These are phyloP conservation scores for Tylopilus intermedius DNA, from an alignment of 768 basidiomycete genomes.

Conservation along the genomic window DNA sequence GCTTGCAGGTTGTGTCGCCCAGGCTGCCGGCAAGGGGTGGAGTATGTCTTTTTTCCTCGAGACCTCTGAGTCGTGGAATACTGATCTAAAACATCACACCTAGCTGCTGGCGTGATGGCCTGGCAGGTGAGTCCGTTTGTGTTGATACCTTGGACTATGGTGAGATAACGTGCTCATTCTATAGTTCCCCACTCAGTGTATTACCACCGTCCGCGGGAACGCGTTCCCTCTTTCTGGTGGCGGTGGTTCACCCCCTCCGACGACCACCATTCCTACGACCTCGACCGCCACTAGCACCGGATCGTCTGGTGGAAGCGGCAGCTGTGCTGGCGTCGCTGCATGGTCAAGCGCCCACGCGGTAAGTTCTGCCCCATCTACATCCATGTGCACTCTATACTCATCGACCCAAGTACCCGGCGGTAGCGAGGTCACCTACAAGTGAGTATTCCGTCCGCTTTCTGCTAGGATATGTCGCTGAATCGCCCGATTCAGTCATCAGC, in stretches of 20 bases:
- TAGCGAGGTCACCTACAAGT: constrained; percentile 39
- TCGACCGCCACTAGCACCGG: neutral
- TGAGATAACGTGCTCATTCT: neutral
- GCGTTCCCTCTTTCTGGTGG: neutral
- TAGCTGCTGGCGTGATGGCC: constrained; percentile 36
- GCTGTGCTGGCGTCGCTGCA: constrained; percentile 39
- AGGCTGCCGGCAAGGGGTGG: constrained; percentile 51
- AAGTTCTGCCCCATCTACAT: constrained; percentile 10
- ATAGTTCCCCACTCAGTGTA: neutral
- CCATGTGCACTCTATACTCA: neutral
- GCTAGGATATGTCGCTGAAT: neutral
- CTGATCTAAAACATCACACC: neutral
- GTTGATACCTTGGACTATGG: neutral
- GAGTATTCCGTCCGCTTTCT: neutral
- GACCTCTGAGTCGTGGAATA: constrained; percentile 28
- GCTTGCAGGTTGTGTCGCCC: constrained; percentile 49
- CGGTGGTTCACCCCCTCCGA: neutral
- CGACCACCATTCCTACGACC: neutral
- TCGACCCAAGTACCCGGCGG: constrained; percentile 40
- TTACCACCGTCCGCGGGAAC: neutral
- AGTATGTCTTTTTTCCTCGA: constrained; percentile 22
- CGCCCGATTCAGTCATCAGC: constrained; percentile 24
- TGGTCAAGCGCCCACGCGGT: constrained; percentile 39
- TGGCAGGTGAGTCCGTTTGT: constrained; percentile 5
- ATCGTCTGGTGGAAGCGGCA: neutral